These are phyloP conservation scores for Auricularia cornea DNA, from an alignment of 768 basidiomycete genomes.

Conservation along the genomic window DNA sequence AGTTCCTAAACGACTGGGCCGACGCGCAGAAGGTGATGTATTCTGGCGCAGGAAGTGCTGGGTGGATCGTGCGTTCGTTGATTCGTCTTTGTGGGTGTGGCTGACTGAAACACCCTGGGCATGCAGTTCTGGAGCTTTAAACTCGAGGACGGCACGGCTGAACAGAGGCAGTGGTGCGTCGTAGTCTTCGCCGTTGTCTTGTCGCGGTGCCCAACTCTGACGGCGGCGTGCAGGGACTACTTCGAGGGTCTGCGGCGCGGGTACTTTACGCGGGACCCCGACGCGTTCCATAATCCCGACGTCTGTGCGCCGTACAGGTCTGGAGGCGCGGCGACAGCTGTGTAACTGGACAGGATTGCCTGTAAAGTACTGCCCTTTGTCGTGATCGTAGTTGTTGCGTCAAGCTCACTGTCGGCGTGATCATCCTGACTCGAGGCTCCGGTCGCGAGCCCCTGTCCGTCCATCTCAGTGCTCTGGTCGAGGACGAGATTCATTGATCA, in stretches of 20 bases:
- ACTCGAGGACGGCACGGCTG: conserved; percentile 42
- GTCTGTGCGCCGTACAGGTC: conserved; percentile 52
- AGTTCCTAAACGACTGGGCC: conserved; percentile 58
- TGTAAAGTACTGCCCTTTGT: no score
- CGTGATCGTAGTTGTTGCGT: no score
- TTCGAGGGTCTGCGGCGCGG: conserved; percentile 49
- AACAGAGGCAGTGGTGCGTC: conserved; percentile 61
- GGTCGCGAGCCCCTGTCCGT: no score
- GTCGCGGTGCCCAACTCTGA: not conserved
- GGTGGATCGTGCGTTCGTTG: conserved; percentile 51
- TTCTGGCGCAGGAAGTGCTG: conserved; percentile 43
- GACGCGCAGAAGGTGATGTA: conserved; percentile 68
- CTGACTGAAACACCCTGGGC: not conserved
- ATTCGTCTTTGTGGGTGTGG: not conserved
- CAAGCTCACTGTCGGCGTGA: no score
- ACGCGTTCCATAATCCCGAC: conserved; percentile 42
- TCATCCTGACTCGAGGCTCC: no score
- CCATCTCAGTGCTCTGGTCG: no score
- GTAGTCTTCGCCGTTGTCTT: no score
- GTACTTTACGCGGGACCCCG: conserved; percentile 57
- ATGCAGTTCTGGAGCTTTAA: conserved; percentile 67
- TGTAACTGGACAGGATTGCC: no score
- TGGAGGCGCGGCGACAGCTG: no score
- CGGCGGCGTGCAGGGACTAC: conserved; percentile 48
- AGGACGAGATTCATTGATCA: no score